Evolutionary conservation across 2,329 filamentous ascomycete species (phyloP).

Genomic region (Calonectria henricotiae): DNA sequence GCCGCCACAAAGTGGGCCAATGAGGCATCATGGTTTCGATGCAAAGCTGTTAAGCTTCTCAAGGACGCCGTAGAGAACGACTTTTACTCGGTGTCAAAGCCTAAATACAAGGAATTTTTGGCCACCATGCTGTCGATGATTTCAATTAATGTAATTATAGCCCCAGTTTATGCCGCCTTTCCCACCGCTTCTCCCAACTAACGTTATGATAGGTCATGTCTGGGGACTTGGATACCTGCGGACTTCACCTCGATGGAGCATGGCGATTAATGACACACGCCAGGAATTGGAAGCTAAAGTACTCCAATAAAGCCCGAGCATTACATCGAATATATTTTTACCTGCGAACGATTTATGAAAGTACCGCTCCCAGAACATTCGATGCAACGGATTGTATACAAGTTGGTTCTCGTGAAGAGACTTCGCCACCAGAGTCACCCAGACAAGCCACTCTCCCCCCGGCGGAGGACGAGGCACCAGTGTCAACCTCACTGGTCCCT

Average conservation of each 20-base stretch:
- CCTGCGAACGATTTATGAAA: slow-evolving; percentile 48
- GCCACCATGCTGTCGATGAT: slow-evolving; percentile 54
- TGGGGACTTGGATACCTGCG: slow-evolving; percentile 48
- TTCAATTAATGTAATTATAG: slow-evolving; percentile 47
- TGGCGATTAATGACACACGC: slow-evolving; percentile 44
- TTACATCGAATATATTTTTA: slow-evolving; percentile 52
- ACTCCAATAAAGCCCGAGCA: slow-evolving; percentile 42
- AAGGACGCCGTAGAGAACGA: slow-evolving; percentile 49
- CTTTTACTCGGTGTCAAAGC: slow-evolving; percentile 36
- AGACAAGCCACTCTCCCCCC: slow-evolving; percentile 10
- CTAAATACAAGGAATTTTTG: slow-evolving; percentile 53
- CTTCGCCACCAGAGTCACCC: not conserved
- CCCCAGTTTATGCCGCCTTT: not conserved
- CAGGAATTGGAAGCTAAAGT: slow-evolving; percentile 42
- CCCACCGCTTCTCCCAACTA: not conserved
- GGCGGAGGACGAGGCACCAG: slow-evolving; percentile 21
- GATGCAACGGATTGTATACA: not conserved
- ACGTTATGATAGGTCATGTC: slow-evolving; percentile 47
- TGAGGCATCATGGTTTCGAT: slow-evolving; percentile 35
- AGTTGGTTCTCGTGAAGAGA: not conserved
- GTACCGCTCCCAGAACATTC: slow-evolving; percentile 37
- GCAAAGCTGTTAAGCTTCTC: slow-evolving; percentile 46
- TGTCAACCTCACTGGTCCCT: not conserved
- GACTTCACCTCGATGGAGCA: slow-evolving; percentile 48
- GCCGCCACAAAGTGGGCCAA: slow-evolving; percentile 45